A percentile compares a stretch with the other conserved stretches of the same genome.
Evolutionary conservation across 164 flowering plant genomes (phyloP).

Genomic region (Nymphaea thermarum): DNA sequence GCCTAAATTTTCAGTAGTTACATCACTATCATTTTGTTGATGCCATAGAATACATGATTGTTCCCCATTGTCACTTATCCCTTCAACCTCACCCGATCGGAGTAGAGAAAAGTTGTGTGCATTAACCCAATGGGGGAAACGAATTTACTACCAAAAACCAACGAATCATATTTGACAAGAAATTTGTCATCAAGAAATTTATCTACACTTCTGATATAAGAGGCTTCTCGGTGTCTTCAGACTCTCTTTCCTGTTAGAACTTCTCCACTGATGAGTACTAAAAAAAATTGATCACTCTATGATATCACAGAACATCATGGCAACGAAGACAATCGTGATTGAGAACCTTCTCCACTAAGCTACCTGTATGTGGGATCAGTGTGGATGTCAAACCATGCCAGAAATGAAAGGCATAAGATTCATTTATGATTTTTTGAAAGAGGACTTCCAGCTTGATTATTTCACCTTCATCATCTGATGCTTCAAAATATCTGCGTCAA

Average conservation of each 20-base stretch:
- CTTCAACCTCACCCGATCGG: too few relatives aligned
- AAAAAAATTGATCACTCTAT: neutral
- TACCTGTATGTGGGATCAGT: slow-evolving; percentile 59
- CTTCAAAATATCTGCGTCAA: slow-evolving; percentile 49
- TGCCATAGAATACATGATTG: too few relatives aligned
- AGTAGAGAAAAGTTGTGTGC: too few relatives aligned
- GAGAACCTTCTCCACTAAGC: slow-evolving; percentile 57
- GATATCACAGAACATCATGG: slow-evolving; percentile 40
- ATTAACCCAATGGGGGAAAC: too few relatives aligned
- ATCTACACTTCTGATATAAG: neutral
- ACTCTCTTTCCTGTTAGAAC: too few relatives aligned
- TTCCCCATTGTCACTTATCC: too few relatives aligned
- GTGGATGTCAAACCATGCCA: slow-evolving; percentile 78
- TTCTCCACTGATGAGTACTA: too few relatives aligned
- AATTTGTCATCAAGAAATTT: neutral
- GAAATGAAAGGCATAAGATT: slow-evolving; percentile 61
- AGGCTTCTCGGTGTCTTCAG: too few relatives aligned
- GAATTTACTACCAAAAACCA: too few relatives aligned
- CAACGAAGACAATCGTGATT: slow-evolving; percentile 59
- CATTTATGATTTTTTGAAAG: slow-evolving; percentile 35
- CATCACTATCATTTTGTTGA: too few relatives aligned
- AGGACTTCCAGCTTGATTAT: slow-evolving; percentile 39
- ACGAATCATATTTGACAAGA: too few relatives aligned
- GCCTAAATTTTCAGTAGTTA: too few relatives aligned
- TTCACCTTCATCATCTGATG: slow-evolving; percentile 43